Evolutionary conservation across 352 stramenopile genomes (phyloP).

Genomic region (Phytophthora brassicae): DNA sequence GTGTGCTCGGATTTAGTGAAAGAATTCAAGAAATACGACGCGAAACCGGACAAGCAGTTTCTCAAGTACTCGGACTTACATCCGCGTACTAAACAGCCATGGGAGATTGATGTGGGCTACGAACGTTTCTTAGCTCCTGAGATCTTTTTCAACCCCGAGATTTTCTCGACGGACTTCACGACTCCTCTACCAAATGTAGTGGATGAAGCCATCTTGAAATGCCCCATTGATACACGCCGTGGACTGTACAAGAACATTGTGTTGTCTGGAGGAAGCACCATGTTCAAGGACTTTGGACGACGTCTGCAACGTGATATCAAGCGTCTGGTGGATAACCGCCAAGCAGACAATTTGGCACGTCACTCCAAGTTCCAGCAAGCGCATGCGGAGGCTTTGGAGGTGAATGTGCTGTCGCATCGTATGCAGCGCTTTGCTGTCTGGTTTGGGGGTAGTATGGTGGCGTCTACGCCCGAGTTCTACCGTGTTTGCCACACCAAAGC

Average conservation of each 20-base stretch:
- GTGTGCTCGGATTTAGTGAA: constrained; percentile 94
- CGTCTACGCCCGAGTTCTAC: constrained; percentile 94
- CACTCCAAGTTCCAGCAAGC: constrained; percentile 72
- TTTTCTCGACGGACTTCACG: constrained; percentile 94
- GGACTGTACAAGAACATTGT: constrained; percentile 97
- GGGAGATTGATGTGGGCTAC: constrained; percentile 91
- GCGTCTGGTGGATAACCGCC: constrained; percentile 88
- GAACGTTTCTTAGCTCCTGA: constrained; percentile 95
- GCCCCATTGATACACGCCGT: constrained; percentile 93
- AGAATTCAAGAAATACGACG: constrained; percentile 96
- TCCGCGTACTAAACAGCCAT: constrained; percentile 79
- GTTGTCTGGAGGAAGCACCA: constrained; percentile 93
- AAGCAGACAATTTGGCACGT: constrained; percentile 85
- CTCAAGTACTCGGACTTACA: constrained; percentile 85
- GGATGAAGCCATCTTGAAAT: constrained; percentile 95
- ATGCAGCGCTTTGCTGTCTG: constrained; percentile 95
- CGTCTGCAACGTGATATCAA: constrained; percentile 95
- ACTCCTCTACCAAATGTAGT: constrained; percentile 93
- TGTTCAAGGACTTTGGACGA: constrained; percentile 97
- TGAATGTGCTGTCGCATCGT: constrained; percentile 94
- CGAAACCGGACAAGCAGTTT: constrained; percentile 92
- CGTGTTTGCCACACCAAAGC: constrained; percentile 95
- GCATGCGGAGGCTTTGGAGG: constrained; percentile 80
- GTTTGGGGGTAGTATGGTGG: constrained; percentile 95
- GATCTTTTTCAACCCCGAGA: constrained; percentile 97